Evolutionary conservation across 768 basidiomycete species (phyloP), one percentile per base, ranked within the genome.

Genomic region (Tricholomella constricta): DNA sequence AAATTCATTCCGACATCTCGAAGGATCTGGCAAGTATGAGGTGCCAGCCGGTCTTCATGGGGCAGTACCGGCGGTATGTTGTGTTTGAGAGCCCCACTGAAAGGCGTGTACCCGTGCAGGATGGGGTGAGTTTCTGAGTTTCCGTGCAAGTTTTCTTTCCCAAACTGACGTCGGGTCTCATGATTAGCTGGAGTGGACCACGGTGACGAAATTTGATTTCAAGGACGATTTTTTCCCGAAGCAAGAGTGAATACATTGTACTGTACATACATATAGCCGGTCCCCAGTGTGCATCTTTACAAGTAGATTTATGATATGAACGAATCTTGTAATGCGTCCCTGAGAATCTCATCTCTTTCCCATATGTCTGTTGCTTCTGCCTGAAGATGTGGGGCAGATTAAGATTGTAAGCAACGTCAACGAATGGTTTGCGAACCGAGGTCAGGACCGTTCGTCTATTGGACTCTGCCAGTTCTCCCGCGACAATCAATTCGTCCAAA

Each of bases 401-500:
- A 9, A 27, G 41, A 31, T 43, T 19, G 25, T 17, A 12, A n/a
- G 27, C 14, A 19, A 12, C 15, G 25, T 8, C 22, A 37, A 43
- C 5, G 20, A 34, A 15, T 32, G 22, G 17, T 29, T 23, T 15
- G 52, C 65, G 19, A 45, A 74, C 74, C 41, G 55, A 47, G 45
- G 55, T 58, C 15, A 90, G 68, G 2, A 87, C 84, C 2, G 77
- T 78, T 50, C 81, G 80, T 75, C 88, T 94, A 17, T 90, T 94
- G 0, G 94, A 88, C 66, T 98, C 96, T 70, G 94, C 91, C 60
- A 98, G 73, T 70, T 98, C 96, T 37, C 96, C 96, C 11, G 91
- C 88, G 26, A 97, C 88, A 59, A 98, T 84, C 37, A 98, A 78
- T 69, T 98, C 95, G 64, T 98, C 96, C 32, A 98, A 74, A 53